Conservation (phyloP, 371 early-diverging fungal genomes). For the Rhizopus microsporus region DNA sequence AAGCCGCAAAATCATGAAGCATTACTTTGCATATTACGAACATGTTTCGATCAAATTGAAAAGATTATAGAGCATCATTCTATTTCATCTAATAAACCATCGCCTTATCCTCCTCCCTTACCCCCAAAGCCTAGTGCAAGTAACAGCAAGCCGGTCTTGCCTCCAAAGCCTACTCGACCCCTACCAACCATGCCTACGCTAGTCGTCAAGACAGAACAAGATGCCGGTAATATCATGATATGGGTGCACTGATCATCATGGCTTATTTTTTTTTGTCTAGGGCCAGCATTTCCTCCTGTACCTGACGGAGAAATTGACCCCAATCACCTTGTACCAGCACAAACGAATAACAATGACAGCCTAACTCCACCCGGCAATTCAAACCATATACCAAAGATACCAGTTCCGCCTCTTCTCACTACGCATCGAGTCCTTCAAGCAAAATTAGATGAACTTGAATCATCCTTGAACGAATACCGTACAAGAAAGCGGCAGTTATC, state of each 20-base stretch:
- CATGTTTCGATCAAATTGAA: conserved; percentile 28
- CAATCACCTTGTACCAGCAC: conserved; percentile 45
- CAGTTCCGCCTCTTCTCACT: conserved; percentile 50
- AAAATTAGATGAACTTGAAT: conserved; percentile 36
- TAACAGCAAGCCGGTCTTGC: conserved; percentile 29
- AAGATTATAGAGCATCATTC: conserved; percentile 28
- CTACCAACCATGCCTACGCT: conserved; percentile 1
- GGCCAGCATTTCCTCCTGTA: conserved; percentile 5
- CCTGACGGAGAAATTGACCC: conserved; percentile 48
- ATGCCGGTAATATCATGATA: neutral
- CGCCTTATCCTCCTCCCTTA: conserved; percentile 15
- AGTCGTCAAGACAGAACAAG: no score
- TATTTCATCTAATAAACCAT: conserved; percentile 4
- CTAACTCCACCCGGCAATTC: conserved; percentile 30
- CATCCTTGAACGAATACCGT: conserved; percentile 4
- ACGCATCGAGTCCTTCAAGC: conserved; percentile 43
- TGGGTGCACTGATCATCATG: no score
- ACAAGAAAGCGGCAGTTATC: conserved; percentile 3
- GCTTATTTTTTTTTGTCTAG: no score
- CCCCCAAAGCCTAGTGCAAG: conserved; percentile 28
- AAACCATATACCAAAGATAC: conserved; percentile 50
- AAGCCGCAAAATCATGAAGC: conserved; percentile 21
- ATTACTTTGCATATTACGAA: conserved; percentile 21
- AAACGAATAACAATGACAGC: conserved; percentile 50
- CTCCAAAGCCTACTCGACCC: conserved; percentile 22